Evolutionary conservation across 331 rosid species (phyloP), one percentile per base, ranked within the genome.

Genomic region (Malus hybrid): DNA sequence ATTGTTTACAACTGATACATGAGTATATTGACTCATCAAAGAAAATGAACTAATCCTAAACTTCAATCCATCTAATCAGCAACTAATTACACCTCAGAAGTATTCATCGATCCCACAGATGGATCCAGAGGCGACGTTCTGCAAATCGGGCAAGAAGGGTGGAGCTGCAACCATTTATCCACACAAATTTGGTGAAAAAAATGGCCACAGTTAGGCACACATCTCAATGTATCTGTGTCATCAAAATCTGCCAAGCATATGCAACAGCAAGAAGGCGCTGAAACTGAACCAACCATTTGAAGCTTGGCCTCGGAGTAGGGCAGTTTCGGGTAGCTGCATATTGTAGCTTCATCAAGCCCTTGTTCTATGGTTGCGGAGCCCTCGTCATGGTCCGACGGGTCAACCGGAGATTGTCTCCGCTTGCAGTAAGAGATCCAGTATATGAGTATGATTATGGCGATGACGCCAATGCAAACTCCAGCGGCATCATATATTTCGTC

Each of bases 151-250:
- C 93, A 89, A 1, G 88, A 79, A 1, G 89, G 78, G 15, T 83
- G 93, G 5, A 82, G 53, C 79, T 52, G 83, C 15, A 89, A 83
- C 93, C 93, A 89, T 9, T 87, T 84, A 78, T 89, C 91, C 44
- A 89, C 80, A 60, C 91, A 89, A 5, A 39, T 58, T 30, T 58
- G 82, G 50, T 89, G 93, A 69, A 64, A 89, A 29, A 78, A 39
- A 76, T 89, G 93, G 28, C 80, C 75, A 74, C 93, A 89, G 48
- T 66, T 66, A n/a, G 91, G 88, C 48, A 89, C 86, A 55, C 81
- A 32, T 70, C 88, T 81, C 74, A 89, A 63, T 29, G 22, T 58
- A 20, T 89, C 93, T 11, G 11, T 76, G 32, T 89, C 89, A 42
- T 82, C 84, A 18, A 81, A 89, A 28, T 89, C 93, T 7, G 77